A percentile compares a stretch with the other conserved stretches of the same genome.
Evolutionary conservation across 345 rosid species (phyloP).

Genomic region (Lepidium aucheri): DNA sequence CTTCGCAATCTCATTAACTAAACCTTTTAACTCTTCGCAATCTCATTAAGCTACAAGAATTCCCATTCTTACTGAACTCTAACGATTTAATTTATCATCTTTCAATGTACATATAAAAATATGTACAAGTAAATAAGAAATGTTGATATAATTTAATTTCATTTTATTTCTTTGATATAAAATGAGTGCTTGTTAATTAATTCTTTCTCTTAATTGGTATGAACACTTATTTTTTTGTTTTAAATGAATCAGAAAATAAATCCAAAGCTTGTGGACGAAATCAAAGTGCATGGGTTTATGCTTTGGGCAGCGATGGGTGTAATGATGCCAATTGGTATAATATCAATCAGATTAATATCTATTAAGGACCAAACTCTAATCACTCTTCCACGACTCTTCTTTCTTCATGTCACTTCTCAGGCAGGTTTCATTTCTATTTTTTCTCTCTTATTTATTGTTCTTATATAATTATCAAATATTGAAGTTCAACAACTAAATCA

Average conservation of each 20-base stretch:
- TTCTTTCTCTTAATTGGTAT: background rate
- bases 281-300: constrained; percentile 64
- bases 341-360: constrained; percentile 52
- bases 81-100: background rate
- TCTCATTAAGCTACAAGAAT: background rate
- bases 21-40: background rate
- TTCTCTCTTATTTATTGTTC: background rate
- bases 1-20: background rate
- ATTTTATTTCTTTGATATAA: background rate
- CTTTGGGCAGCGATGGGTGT: constrained; percentile 83
- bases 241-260: constrained; percentile 33
- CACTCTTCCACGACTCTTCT: constrained; percentile 41
- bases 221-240: background rate
- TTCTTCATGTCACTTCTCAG: constrained; percentile 60
- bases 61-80: background rate
- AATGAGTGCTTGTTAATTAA: background rate
- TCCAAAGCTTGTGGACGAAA: constrained; percentile 40
- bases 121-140: no score
- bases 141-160: background rate
- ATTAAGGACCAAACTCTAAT: constrained; percentile 32
- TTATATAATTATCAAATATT: background rate
- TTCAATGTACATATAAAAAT: background rate
- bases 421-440: constrained; percentile 27
- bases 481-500: constrained; percentile 2
- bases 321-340: constrained; percentile 67